Evolutionary conservation across 805 yeast species (phyloP), one percentile per base, ranked within the genome.

Genomic region (Wickerhamiella brachini): DNA sequence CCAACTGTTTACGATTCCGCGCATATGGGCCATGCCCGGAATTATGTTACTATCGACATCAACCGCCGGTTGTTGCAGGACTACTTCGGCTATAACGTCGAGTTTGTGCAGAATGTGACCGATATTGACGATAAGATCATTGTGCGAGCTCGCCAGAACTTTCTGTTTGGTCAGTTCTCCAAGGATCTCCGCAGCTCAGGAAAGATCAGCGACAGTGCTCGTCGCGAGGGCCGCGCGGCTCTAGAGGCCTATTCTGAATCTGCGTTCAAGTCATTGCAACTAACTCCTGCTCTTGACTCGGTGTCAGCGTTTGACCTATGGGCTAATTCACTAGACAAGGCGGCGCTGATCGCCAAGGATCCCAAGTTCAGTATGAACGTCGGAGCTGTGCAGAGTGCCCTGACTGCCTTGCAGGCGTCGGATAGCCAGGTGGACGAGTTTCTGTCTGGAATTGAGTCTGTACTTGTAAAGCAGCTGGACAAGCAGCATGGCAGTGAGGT

Each of bases 21-120:
- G 49, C 98, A 93, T 64, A 88, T 93, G 97, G 98, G 98, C 21
- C 98, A 93, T 66, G 98, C 98, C 13, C 76, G 98, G 67, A 93
- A 93, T 69, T 93, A 93, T 62, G 97, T 93, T 48, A 79, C 95
- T 9, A 85, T 85, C 49, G 98, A 93, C 66, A 87, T 93, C 64
- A 85, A 88, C 65, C 80, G 98, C 65, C 77, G 98, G 59, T 77
- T 93, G 48, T 65, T 93, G 57, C 87, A 83, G 66, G 86, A 90
- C 66, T 90, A 87, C 67, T 93, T 93, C 68, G 95, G 95, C 20
- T 93, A 86, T 68, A 80, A 86, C 58, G 78, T 93, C 44, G 75
- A 74, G 47, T 93, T 89, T 68, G 88, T 93, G 45, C 98, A 93
- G 70, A 93, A 93, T 64, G 97, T 93, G 53, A 93, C 98, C n/a